These are phyloP conservation scores for Auricularia heimuer DNA, from an alignment of 768 basidiomycete genomes.

Conservation along the genomic window DNA sequence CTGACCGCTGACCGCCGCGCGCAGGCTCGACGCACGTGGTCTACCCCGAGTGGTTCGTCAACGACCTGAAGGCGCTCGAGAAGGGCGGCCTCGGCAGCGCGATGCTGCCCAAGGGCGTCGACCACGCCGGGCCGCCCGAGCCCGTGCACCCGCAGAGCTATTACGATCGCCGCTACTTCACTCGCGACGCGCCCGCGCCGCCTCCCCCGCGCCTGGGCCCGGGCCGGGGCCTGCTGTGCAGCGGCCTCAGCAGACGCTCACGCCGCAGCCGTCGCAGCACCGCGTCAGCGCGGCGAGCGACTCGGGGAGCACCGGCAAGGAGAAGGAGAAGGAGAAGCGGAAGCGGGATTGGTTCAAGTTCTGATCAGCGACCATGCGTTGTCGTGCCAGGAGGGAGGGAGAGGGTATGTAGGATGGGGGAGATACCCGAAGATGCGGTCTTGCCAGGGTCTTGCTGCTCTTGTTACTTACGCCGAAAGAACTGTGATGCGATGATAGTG, in stretches of 20 bases:
- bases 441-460: too few species aligned
- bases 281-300: background rate
- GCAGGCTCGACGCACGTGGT: slow-evolving; percentile 70
- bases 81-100: slow-evolving; percentile 77
- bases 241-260: background rate
- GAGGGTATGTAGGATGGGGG: too few species aligned
- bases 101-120: slow-evolving; percentile 29
- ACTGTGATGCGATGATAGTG: too few species aligned
- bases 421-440: too few species aligned
- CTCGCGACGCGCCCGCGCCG: slow-evolving; percentile 49
- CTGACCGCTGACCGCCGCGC: slow-evolving; percentile 28
- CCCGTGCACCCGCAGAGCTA: slow-evolving; percentile 42
- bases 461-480: too few species aligned
- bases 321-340: background rate
- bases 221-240: slow-evolving; percentile 24
- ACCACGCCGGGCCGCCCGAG: slow-evolving; percentile 6
- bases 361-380: background rate
- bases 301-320: background rate
- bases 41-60: slow-evolving; percentile 76
- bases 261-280: background rate
- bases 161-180: slow-evolving; percentile 73
- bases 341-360: slow-evolving; percentile 1
- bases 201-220: slow-evolving; percentile 24
- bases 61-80: slow-evolving; percentile 81
- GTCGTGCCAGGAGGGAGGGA: too few species aligned